These are phyloP conservation scores for Bolboschoenoplectus hybrid DNA, from an alignment of 202 grass and related monocot genomes.

Conservation along the genomic window DNA sequence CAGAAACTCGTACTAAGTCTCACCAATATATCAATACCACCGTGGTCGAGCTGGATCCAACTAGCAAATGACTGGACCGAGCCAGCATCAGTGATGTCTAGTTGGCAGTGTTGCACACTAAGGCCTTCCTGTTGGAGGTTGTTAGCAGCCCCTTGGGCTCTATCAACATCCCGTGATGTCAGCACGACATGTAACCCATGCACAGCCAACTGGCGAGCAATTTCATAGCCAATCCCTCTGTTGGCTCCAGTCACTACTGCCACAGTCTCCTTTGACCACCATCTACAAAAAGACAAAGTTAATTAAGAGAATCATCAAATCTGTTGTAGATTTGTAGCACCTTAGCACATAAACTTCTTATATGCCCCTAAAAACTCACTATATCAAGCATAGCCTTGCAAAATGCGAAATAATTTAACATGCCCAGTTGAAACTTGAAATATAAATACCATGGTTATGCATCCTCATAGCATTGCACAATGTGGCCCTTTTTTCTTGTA, in stretches of 20 bases:
- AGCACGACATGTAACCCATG: constrained; percentile 78
- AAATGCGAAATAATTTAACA: constrained; percentile 1
- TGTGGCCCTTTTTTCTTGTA: not conserved
- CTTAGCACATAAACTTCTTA: not conserved
- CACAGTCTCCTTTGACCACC: constrained; percentile 49
- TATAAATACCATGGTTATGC: not conserved
- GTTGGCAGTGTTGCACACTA: constrained; percentile 52
- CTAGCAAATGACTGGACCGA: constrained; percentile 60
- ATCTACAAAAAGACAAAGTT: constrained; percentile 39
- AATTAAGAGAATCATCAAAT: not conserved
- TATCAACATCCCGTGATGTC: constrained; percentile 53
- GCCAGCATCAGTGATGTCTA: constrained; percentile 59
- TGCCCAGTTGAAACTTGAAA: not conserved
- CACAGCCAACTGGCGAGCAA: constrained; percentile 58
- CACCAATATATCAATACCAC: constrained; percentile 81
- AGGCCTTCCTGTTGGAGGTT: constrained; percentile 35
- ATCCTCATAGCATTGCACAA: not conserved
- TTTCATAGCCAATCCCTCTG: constrained; percentile 80
- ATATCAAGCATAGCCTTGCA: not conserved
- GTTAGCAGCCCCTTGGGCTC: constrained; percentile 36
- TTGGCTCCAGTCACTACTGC: constrained; percentile 80
- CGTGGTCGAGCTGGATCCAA: constrained; percentile 52
- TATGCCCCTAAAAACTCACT: not conserved
- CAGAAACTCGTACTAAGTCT: constrained; percentile 19
- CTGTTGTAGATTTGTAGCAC: not conserved